Evolutionary conservation across 805 yeast genomes (phyloP).

Genomic region (Starmera dryadoides): DNA sequence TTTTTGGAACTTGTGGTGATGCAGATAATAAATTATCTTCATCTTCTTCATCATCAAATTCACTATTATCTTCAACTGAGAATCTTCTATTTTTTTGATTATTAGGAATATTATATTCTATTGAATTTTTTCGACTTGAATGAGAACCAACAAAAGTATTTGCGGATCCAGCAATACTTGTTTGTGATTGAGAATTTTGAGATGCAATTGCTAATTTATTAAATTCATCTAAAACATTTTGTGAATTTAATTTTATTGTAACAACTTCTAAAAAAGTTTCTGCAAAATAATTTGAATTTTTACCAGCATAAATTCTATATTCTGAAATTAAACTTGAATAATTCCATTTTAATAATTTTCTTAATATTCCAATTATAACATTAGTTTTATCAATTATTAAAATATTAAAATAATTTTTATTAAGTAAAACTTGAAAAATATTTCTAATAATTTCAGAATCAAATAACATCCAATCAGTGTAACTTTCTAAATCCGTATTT

Average conservation of each 20-base stretch:
- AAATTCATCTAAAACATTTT: constrained; percentile 21
- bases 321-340: constrained; percentile 79
- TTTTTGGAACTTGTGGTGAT: constrained; percentile 66
- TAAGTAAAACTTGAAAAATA: constrained; percentile 59
- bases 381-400: constrained; percentile 75
- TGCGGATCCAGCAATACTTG: too few species aligned
- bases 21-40: constrained; percentile 35
- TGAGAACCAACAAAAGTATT: background rate
- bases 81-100: constrained; percentile 10
- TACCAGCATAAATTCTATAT: constrained; percentile 70
- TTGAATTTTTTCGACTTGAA: constrained; percentile 7
- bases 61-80: constrained; percentile 9
- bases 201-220: background rate
- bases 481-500: constrained; percentile 17
- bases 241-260: constrained; percentile 36
- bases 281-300: constrained; percentile 67
- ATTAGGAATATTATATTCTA: constrained; percentile 19
- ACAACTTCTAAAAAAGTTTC: constrained; percentile 78
- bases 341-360: constrained; percentile 86
- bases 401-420: constrained; percentile 56
- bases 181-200: too few species aligned
- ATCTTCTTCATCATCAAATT: constrained; percentile 14
- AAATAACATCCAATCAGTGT: constrained; percentile 60
- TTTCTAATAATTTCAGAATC: constrained; percentile 57
- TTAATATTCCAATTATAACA: constrained; percentile 69